Evolutionary conservation across 306 rosid genomes (phyloP).

Genomic region (Fragaria nilgerrensis): DNA sequence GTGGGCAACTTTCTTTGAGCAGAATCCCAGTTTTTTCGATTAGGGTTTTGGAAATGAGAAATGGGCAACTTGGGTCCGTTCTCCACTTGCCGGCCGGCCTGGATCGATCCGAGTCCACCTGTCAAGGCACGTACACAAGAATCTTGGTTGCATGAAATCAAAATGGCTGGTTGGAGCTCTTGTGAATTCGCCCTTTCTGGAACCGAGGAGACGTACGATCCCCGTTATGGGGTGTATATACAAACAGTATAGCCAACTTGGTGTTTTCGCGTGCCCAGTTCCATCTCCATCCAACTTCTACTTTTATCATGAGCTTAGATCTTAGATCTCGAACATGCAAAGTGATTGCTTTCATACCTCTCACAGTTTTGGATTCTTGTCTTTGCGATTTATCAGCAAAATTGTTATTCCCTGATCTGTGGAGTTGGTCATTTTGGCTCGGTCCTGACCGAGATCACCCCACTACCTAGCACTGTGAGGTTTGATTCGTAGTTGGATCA

Average conservation of each 20-base stretch:
- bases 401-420: slow-evolving; percentile 9
- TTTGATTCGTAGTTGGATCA: neutral
- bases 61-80: neutral
- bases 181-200: neutral
- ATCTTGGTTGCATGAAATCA: neutral
- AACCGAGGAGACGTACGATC: neutral
- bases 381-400: neutral
- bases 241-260: neutral
- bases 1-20: neutral
- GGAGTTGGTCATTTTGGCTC: neutral
- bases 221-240: neutral
- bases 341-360: neutral
- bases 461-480: neutral
- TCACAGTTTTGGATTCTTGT: neutral
- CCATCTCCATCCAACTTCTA: neutral
- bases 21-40: too few species aligned
- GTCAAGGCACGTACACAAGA: neutral
- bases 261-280: neutral
- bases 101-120: neutral
- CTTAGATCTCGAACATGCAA: neutral
- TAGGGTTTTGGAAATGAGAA: too few species aligned
- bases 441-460: neutral
- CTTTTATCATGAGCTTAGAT: slow-evolving; percentile 6
- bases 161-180: neutral
- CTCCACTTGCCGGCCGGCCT: neutral